These are phyloP conservation scores for Candida pseudoviswanathii DNA, from an alignment of 1,139 yeast species.

Conservation along the genomic window DNA sequence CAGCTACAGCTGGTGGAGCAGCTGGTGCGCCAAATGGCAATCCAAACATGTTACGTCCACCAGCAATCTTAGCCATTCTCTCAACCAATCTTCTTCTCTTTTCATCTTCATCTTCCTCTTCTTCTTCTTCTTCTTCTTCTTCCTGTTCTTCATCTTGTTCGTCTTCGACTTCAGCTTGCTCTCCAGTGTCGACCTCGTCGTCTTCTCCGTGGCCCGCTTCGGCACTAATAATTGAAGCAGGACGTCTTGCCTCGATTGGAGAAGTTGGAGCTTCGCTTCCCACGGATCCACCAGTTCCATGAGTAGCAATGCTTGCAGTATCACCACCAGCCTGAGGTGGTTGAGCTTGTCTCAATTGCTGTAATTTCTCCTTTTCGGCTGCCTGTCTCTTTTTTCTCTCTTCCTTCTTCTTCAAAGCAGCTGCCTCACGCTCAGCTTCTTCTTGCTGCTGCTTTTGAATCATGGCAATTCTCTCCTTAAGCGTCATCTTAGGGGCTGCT, in stretches of 20 bases:
- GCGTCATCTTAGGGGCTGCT: slow-evolving; percentile 71
- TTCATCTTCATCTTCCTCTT: slow-evolving; percentile 73
- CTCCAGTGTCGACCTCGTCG: slow-evolving; percentile 13
- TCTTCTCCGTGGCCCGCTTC: slow-evolving; percentile 14
- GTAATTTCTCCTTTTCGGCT: slow-evolving; percentile 16
- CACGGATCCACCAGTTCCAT: slow-evolving; percentile 5
- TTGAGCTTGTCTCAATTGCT: slow-evolving; percentile 14
- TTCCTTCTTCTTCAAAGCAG: slow-evolving; percentile 57
- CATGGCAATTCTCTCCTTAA: slow-evolving; percentile 84
- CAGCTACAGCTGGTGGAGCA: slow-evolving; percentile 22
- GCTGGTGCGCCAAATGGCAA: slow-evolving; percentile 44
- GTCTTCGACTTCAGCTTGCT: slow-evolving; percentile 14
- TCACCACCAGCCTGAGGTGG: slow-evolving; percentile 14
- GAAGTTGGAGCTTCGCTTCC: slow-evolving; percentile 2
- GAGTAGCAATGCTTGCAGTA: slow-evolving; percentile 3
- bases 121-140: slow-evolving; percentile 29
- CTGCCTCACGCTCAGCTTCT: slow-evolving; percentile 75
- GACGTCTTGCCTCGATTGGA: slow-evolving; percentile 1
- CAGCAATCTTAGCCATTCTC: slow-evolving; percentile 94
- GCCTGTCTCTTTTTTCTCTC: slow-evolving; percentile 52
- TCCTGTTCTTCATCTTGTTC: slow-evolving; percentile 16
- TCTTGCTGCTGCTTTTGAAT: slow-evolving; percentile 81
- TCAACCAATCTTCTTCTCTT: slow-evolving; percentile 80
- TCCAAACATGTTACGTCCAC: slow-evolving; percentile 88
- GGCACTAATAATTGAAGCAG: neutral